phyloP scores from a whole-genome alignment of 495 filamentous ascomycete genomes.

The Penicillium ucsense region DNA sequence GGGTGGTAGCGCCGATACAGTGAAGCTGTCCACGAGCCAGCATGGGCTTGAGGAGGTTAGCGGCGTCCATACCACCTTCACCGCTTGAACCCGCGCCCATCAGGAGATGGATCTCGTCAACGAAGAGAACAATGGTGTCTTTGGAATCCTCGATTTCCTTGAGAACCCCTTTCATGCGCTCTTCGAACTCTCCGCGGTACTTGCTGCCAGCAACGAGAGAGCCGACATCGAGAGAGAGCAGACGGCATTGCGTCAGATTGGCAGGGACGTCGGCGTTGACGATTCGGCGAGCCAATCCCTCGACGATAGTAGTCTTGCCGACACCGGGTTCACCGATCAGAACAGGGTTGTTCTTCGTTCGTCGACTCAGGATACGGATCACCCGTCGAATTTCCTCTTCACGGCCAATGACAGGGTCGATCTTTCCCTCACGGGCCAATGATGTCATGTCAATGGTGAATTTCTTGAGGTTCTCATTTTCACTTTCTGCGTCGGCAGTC shows the following conservation, averaged over 20 bases:
- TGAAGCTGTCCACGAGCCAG: conserved; percentile 91
- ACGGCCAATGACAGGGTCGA: conserved; percentile 94
- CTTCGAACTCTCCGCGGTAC: conserved; percentile 95
- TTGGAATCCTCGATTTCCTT: conserved; percentile 96
- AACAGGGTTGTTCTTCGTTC: conserved; percentile 98
- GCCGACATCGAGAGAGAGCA: conserved; percentile 91
- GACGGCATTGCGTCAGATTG: conserved; percentile 85
- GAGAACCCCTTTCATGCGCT: conserved; percentile 96
- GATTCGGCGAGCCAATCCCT: conserved; percentile 90
- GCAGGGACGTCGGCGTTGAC: conserved; percentile 94
- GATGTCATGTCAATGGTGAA: conserved; percentile 97
- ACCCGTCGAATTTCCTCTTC: conserved; percentile 96
- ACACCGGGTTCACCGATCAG: conserved; percentile 95
- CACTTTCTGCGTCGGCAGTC: conserved; percentile 81
- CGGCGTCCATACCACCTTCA: conserved; percentile 97
- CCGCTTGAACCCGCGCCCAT: conserved; percentile 93
- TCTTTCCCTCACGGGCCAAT: conserved; percentile 89
- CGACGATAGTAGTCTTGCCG: conserved; percentile 95
- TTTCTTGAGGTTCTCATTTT: conserved; percentile 90
- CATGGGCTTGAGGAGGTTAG: conserved; percentile 96
- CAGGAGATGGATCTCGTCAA: conserved; percentile 95
- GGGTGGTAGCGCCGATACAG: conserved; percentile 93
- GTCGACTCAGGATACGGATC: conserved; percentile 80
- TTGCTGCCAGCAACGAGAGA: conserved; percentile 94
- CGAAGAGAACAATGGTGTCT: conserved; percentile 93